Base-by-base conservation (phyloP, 2,329 filamentous ascomycete species). In the Penicillium corylophilum region DNA sequence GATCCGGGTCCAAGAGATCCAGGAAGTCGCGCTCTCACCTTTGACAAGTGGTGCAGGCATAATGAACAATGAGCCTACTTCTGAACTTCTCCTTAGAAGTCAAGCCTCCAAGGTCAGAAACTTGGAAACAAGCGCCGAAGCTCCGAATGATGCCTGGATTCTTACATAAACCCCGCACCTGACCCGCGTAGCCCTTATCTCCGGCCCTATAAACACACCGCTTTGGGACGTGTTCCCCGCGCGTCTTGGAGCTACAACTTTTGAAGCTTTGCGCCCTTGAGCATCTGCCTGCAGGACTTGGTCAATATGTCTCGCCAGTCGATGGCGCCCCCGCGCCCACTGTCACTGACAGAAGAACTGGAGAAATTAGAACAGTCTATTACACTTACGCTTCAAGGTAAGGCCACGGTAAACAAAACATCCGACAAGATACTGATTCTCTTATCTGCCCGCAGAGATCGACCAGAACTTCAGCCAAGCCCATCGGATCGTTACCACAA, bases 401-500 rank as follows among this genome's bases (percentile, higher is more conserved):
- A 53, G 62, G 13, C 18, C 18, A 41, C 36, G 42, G 64, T 60
- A 51, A 57, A 55, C 46, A 55, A 55, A 51, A 24, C 44, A 39
- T 16, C 36, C 31, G 47, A 46, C 49, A 46, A 6, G 29, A 44
- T 48, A 39, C 56, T 64, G 33, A 64, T 48, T 23, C 9, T 29
- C 39, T 6, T 22, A 15, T 40, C 8, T 33, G 40, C 26, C n/a
- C 39, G 22, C 64, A 95, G 94, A 99, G 78, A 99, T 99, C 76
- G 94, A 99, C 71, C 89, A 90, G 73, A 99, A 99, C 75, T 99
- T 99, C 72, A 96, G 90, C 76, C 90, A 90, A 67, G 92, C 94
- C 26, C 94, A 99, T 72, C 87, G 91, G 56, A 97, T 99, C 53
- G 93, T 99, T 35, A 97, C 94, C 0, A 87, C 88, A 1, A 95